Evolutionary conservation across 2,329 filamentous ascomycete species (phyloP).

Genomic region (Pseudofabraea citricarpa): DNA sequence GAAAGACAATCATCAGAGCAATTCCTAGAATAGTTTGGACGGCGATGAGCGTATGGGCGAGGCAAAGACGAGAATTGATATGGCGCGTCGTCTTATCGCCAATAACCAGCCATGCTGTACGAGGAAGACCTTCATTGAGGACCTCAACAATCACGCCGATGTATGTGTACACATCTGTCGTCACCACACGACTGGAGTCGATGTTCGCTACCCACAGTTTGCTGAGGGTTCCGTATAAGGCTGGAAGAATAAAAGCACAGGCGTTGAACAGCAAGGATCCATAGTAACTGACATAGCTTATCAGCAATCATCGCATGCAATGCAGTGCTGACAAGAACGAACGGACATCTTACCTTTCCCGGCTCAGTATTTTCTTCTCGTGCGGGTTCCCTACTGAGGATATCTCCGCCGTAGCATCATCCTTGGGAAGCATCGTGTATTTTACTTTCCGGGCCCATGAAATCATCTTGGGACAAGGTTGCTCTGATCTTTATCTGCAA

Average conservation of each 20-base stretch:
- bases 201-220: slow-evolving; percentile 70
- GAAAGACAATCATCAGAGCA: slow-evolving; percentile 55
- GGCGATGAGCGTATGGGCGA: slow-evolving; percentile 59
- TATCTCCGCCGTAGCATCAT: no score
- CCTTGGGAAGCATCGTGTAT: no score
- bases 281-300: no score
- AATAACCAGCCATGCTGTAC: slow-evolving; percentile 64
- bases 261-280: neutral
- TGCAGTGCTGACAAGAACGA: no score
- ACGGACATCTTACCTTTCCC: no score
- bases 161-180: slow-evolving; percentile 65
- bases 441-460: no score
- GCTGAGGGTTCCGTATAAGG: slow-evolving; percentile 60
- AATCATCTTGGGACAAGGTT: no score
- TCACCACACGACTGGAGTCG: slow-evolving; percentile 56
- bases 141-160: slow-evolving; percentile 63
- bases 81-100: slow-evolving; percentile 55
- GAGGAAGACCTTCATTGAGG: slow-evolving; percentile 67
- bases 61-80: slow-evolving; percentile 44
- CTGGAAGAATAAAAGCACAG: slow-evolving; percentile 56
- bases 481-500: no score
- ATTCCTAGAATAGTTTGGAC: slow-evolving; percentile 54
- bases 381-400: no score
- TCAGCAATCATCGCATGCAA: no score
- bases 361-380: no score